Conservation (phyloP, 1,139 yeast genomes). For the Arxiozyma heterogenica region DNA sequence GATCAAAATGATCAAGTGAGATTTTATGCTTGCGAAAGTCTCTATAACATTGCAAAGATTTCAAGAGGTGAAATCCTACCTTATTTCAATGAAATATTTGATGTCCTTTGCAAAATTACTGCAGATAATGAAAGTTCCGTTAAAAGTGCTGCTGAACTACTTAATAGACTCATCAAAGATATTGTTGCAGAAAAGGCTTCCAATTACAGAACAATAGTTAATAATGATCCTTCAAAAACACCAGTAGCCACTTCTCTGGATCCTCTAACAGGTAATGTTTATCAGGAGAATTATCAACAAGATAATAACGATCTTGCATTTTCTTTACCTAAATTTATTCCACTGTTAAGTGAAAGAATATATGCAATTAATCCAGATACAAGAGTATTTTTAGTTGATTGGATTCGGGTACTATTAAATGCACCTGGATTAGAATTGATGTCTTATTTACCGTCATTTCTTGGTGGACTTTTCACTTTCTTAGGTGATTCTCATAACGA, state of each 20-base stretch:
- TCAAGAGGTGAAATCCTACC: constrained; percentile 90
- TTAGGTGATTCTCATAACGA: constrained; percentile 80
- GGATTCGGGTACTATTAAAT: constrained; percentile 85
- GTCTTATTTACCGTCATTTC: constrained; percentile 77
- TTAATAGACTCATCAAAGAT: constrained; percentile 85
- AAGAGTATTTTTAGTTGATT: constrained; percentile 79
- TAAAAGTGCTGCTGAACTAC: constrained; percentile 89
- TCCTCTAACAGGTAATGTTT: constrained; percentile 41
- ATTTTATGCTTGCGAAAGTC: constrained; percentile 92
- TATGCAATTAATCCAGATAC: constrained; percentile 91
- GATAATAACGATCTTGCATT: constrained; percentile 57
- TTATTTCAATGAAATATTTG: constrained; percentile 91
- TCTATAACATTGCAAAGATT: constrained; percentile 92
- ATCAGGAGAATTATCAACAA: constrained; percentile 59
- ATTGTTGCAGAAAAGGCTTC: constrained; percentile 94
- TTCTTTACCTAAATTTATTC: constrained; percentile 80
- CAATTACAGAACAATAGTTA: constrained; percentile 74
- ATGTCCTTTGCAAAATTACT: constrained; percentile 79
- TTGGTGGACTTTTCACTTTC: constrained; percentile 77
- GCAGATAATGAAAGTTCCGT: constrained; percentile 91
- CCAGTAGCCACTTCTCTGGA: constrained; percentile 41
- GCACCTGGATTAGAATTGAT: constrained; percentile 87
- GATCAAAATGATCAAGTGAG: constrained; percentile 95
- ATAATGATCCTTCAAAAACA: constrained; percentile 40
- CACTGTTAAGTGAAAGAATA: constrained; percentile 80